phyloP scores from a whole-genome alignment of 1,284 basidiomycete genomes.

The Ceratobasidium sp. region DNA sequence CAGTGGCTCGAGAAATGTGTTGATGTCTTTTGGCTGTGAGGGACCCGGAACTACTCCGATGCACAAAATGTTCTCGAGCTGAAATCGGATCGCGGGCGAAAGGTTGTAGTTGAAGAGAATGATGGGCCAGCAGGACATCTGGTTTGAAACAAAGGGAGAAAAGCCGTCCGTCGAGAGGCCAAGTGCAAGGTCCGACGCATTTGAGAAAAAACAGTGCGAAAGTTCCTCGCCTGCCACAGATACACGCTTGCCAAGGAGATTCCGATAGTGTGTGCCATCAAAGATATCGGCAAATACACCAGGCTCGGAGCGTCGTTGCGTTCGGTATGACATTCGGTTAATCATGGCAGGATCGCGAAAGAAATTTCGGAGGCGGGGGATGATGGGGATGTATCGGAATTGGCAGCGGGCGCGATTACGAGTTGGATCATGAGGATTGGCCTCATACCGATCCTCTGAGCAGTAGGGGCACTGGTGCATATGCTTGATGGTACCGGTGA shows the following conservation, averaged over 20 bases:
- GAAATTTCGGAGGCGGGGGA: slow-evolving; percentile 24
- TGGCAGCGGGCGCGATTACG: not conserved
- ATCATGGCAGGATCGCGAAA: slow-evolving; percentile 3
- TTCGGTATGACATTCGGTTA: slow-evolving; percentile 23
- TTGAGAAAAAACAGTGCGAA: slow-evolving; percentile 20
- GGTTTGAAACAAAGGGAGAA: slow-evolving; percentile 10
- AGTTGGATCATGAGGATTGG: not conserved
- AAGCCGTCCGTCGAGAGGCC: slow-evolving; percentile 35
- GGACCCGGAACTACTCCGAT: slow-evolving; percentile 40
- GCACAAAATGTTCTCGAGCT: slow-evolving; percentile 37
- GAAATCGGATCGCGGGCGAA: slow-evolving; percentile 31
- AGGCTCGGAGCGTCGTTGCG: not conserved
- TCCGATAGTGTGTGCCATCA: slow-evolving; percentile 32
- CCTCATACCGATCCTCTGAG: slow-evolving; percentile 11
- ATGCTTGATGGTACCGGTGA: slow-evolving; percentile 12
- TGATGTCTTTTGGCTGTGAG: slow-evolving; percentile 39
- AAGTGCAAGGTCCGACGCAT: slow-evolving; percentile 31
- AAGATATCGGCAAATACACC: slow-evolving; percentile 34
- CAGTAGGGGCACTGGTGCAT: slow-evolving; percentile 33
- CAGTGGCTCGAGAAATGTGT: slow-evolving; percentile 40
- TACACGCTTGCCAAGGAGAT: not conserved
- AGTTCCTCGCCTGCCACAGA: not conserved
- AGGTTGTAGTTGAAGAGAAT: slow-evolving; percentile 42
- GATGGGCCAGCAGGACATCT: slow-evolving; percentile 39
- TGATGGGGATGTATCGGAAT: slow-evolving; percentile 33